Base-by-base conservation (phyloP, 2,329 filamentous ascomycete species). In the Chrysoporthe austroafricana region DNA sequence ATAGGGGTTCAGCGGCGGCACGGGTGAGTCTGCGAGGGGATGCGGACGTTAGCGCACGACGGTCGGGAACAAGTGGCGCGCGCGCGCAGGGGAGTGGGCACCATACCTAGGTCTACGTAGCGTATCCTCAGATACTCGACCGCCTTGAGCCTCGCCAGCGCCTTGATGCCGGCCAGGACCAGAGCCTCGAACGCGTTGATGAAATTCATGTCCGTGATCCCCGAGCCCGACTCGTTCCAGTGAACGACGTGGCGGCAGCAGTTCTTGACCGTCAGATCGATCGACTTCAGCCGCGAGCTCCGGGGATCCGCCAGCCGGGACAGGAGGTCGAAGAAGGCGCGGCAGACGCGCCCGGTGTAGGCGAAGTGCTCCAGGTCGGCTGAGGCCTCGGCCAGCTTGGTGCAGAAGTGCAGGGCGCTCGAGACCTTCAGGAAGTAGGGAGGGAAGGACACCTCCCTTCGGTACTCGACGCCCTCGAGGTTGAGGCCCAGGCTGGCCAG, bases 261-360 rank as follows among this genome's bases (percentile, higher is more conserved):
- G 70, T 92, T 92, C 79, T 92, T 92, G 66, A 93, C 88, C 0
- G 90, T 89, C 57, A 93, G 78, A 72, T 93, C 90, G 32, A 93
- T 83, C 1, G 88, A 89, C 77, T 87, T 88, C 57, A 93, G 83
- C 18, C 79, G 80, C 8, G 83, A 82, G 18, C 81, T 78, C 56
- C 83, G 77, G 52, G 83, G 77, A 70, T 86, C 82, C 43, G 83
- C 82, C 42, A 81, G 78, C 57, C 79, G 79, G n/a, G 84, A 81
- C 5, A 87, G 84, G 44, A 83, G 77, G 58, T 88, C 85, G 73
- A 93, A 93, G 69, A 93, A 88, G n/a, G 81, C 80, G 66, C 87
- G 86, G 73, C 91, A 93, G 32, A 93, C 82, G 67, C 91, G 87
- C 3, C 91, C 91, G 0, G 90, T 93, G 74, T 91, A 93, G 0